Evolutionary conservation across 805 yeast species (phyloP), one percentile per base, ranked within the genome.

Genomic region (Pichia rugopelliculosa): DNA sequence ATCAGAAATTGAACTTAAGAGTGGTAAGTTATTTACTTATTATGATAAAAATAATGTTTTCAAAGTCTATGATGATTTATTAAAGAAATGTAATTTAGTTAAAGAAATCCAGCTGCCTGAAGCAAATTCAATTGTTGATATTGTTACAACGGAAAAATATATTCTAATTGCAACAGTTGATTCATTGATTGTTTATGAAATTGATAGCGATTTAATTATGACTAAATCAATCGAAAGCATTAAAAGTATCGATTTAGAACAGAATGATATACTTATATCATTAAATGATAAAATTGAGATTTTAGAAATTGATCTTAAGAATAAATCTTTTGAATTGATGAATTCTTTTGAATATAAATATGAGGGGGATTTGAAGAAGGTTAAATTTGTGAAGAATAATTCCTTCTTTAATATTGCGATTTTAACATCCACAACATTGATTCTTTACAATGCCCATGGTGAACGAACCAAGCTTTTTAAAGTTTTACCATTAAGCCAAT

Each of bases 391-490:
- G 4, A 42, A 40, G 6, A 49, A 44, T 26, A 42, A 37, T 11
- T 8, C 44, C 11, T 27, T 30, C 23, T 57, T 50, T 30, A 59
- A 58, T 47, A 46, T 61, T 40, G 57, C 54, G 1, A 54, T 62
- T 24, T 46, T 62, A 24, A 58, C 66, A 8, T 36, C 56, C 3
- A 43, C 43, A 15, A 56, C 59, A 1, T 42, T 62, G 25, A 51
- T 53, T n/a, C 47, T 62, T 11, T 61, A 55, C 22, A 47, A 52
- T 21, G 12, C 39, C 17, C 44, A 41, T 7, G 22, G 27, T 11
- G 44, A 45, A 18, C 34, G 37, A 10, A 7, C 37, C 1, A 24
- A 46, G 33, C 10, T 39, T 6, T 34, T 45, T 6, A 52, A 59
- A 34, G 51, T 53, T 17, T 40, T 59, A 9, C 46, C 53, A 15